These are phyloP conservation scores for Pseudogymnoascus sp. DNA, from an alignment of 2,329 filamentous ascomycete species.

Conservation along the genomic window DNA sequence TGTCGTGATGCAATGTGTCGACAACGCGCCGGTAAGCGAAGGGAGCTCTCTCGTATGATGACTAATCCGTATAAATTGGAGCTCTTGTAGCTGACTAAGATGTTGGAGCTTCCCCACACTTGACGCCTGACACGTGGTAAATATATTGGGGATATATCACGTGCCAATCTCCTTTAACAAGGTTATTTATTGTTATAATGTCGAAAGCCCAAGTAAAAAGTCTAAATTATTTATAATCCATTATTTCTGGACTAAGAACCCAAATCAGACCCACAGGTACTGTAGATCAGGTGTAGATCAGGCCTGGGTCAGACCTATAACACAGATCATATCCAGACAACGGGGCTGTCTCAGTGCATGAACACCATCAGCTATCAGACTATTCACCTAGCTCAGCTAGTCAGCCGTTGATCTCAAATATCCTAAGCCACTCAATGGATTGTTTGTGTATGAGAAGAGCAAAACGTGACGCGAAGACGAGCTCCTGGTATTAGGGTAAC, in stretches of 20 bases:
- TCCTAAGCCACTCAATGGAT: not conserved
- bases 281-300: not conserved
- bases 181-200: not conserved
- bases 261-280: not conserved
- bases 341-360: not conserved
- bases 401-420: not conserved
- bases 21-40: not conserved
- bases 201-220: not conserved
- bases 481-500: not conserved
- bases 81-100: not conserved
- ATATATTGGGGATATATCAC: not conserved
- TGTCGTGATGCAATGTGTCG: not conserved
- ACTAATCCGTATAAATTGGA: not conserved
- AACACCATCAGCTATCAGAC: not conserved
- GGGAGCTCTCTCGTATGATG: not conserved
- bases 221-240: not conserved
- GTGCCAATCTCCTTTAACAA: not conserved
- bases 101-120: not conserved
- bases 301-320: not conserved
- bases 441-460: not conserved
- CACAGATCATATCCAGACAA: not conserved
- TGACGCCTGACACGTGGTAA: not conserved
- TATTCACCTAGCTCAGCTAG: not conserved
- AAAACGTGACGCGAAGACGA: not conserved
- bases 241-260: not conserved